phyloP scores from a whole-genome alignment of 352 stramenopile species.

The Globisporangium megalacanthum region DNA sequence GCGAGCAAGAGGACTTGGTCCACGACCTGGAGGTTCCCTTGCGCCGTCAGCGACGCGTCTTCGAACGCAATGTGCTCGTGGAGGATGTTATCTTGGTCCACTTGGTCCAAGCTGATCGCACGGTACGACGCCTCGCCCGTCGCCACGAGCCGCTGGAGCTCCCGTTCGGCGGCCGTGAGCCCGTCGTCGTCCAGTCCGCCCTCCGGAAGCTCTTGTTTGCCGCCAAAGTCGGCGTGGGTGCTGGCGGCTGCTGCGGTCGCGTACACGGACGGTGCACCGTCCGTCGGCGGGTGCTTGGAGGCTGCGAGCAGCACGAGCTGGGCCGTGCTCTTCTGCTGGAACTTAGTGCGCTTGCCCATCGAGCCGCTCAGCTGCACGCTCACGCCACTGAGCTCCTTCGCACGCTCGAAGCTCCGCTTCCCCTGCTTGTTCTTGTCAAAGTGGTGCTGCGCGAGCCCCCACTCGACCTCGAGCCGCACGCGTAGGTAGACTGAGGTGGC shows the following conservation, averaged over 20 bases:
- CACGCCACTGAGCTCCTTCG: constrained; percentile 80
- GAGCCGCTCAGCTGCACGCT: constrained; percentile 88
- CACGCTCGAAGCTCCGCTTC: constrained; percentile 86
- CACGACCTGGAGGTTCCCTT: constrained; percentile 70
- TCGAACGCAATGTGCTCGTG: constrained; percentile 91
- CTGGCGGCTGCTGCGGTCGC: constrained; percentile 44
- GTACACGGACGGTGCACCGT: constrained; percentile 43
- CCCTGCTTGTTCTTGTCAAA: constrained; percentile 89
- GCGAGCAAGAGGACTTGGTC: constrained; percentile 90
- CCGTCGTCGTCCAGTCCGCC: constrained; percentile 20
- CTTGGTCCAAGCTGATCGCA: constrained; percentile 85
- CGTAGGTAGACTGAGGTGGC: constrained; percentile 38
- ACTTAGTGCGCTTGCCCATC: constrained; percentile 94
- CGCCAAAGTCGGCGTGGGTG: constrained; percentile 67
- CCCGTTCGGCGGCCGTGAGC: constrained; percentile 41
- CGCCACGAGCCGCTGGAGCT: constrained; percentile 55
- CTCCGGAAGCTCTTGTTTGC: constrained; percentile 25
- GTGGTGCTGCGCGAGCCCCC: constrained; percentile 89
- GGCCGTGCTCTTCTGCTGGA: constrained; percentile 88
- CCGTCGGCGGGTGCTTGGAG: constrained; percentile 44
- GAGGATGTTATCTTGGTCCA: constrained; percentile 86
- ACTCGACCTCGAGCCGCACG: constrained; percentile 88
- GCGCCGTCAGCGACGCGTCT: constrained; percentile 49
- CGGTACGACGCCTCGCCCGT: constrained; percentile 67
- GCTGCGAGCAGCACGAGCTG: constrained; percentile 83